phyloP scores from a whole-genome alignment of 352 stramenopile genomes.

The Globisporangium barbulae region DNA sequence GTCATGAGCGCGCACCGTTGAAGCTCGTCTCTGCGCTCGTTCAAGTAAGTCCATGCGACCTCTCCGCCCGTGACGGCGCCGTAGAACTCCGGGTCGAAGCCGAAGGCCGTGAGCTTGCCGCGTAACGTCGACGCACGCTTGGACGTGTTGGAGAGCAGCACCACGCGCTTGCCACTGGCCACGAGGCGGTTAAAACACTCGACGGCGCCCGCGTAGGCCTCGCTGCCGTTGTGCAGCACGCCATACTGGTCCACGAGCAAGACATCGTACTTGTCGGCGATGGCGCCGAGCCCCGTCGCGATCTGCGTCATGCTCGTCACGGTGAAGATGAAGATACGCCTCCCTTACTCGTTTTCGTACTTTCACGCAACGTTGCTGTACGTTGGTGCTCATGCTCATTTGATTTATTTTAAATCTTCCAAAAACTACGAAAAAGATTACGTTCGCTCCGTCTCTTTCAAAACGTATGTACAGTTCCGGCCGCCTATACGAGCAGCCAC shows the following conservation, averaged over 20 bases:
- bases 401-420: background rate
- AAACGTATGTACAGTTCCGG: background rate
- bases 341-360: background rate
- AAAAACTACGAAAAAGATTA: background rate
- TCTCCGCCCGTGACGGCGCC: slow-evolving; percentile 55
- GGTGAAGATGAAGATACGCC: background rate
- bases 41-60: slow-evolving; percentile 41
- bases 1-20: slow-evolving; percentile 41
- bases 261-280: slow-evolving; percentile 74
- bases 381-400: too few species aligned
- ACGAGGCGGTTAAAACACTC: slow-evolving; percentile 63
- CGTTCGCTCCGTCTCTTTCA: background rate
- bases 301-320: slow-evolving; percentile 23
- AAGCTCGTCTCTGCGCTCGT: slow-evolving; percentile 22
- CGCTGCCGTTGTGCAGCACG: slow-evolving; percentile 88
- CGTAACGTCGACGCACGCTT: slow-evolving; percentile 49
- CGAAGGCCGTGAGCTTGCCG: slow-evolving; percentile 55
- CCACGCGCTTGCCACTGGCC: slow-evolving; percentile 56
- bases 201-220: slow-evolving; percentile 56
- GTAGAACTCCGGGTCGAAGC: slow-evolving; percentile 59
- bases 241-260: slow-evolving; percentile 93
- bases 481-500: slow-evolving; percentile 9
- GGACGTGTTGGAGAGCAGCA: slow-evolving; percentile 90
- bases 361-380: background rate
- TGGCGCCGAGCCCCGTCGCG: slow-evolving; percentile 28